phyloP scores from a whole-genome alignment of 306 rosid genomes.

The Elaeagnus macrophylla region DNA sequence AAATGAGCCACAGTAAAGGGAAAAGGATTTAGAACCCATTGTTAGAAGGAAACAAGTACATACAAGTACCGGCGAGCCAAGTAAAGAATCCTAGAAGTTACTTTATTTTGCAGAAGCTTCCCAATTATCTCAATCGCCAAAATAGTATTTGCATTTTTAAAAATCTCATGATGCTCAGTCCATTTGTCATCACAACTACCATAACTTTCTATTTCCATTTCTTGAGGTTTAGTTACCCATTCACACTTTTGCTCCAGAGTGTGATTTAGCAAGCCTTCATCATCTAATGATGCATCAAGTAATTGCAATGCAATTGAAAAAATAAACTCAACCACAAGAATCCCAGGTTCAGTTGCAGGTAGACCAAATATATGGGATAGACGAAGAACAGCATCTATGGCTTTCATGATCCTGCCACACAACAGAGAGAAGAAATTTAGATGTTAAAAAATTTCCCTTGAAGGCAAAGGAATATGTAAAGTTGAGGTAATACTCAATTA shows the following conservation, averaged over 20 bases:
- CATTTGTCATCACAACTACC: conserved; percentile 39
- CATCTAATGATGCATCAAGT: conserved; percentile 80
- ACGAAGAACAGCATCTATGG: conserved; percentile 58
- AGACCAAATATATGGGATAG: conserved; percentile 64
- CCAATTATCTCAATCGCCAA: conserved; percentile 72
- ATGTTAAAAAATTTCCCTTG: background rate
- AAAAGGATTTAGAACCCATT: conserved; percentile 11
- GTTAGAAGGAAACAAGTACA: conserved; percentile 16
- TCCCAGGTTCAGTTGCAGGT: conserved; percentile 66
- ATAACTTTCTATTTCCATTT: conserved; percentile 63
- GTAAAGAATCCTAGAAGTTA: conserved; percentile 57
- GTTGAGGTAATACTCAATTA: too few relatives aligned
- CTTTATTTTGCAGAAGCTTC: conserved; percentile 59
- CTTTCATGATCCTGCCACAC: conserved; percentile 67
- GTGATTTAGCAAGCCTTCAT: conserved; percentile 74
- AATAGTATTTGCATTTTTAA: conserved; percentile 51
- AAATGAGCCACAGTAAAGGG: background rate
- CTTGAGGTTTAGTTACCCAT: conserved; percentile 58
- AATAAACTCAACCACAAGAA: conserved; percentile 70
- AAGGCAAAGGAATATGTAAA: background rate
- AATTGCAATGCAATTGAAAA: conserved; percentile 78
- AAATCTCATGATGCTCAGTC: conserved; percentile 45
- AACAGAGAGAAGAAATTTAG: conserved; percentile 25
- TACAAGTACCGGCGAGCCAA: conserved; percentile 76
- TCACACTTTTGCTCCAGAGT: conserved; percentile 53